Conservation (phyloP, 495 filamentous ascomycete species). For the Penicillium goetzii region DNA sequence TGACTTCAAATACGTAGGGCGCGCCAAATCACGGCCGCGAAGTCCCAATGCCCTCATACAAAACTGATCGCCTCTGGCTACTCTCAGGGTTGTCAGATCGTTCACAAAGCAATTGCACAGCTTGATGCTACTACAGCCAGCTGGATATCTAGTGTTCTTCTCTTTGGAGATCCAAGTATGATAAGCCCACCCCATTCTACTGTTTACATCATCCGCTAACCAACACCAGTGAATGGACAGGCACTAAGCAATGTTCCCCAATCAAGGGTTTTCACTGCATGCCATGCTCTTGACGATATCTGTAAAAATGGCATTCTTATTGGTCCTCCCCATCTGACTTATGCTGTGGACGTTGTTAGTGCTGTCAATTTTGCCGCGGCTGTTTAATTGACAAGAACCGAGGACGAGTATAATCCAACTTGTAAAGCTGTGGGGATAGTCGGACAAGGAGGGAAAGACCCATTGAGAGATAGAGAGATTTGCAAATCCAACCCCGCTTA, state of each 20-base stretch:
- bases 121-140: constrained; percentile 25
- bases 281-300: constrained; percentile 40
- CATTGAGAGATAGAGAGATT: too few species aligned
- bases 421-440: too few species aligned
- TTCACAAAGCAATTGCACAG: constrained; percentile 13
- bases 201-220: not conserved
- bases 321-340: constrained; percentile 33
- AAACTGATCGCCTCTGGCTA: constrained; percentile 5
- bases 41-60: not conserved
- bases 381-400: not conserved
- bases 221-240: constrained; percentile 1
- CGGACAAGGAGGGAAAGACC: too few species aligned
- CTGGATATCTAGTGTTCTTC: constrained; percentile 35
- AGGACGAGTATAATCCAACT: too few species aligned
- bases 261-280: constrained; percentile 35
- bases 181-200: not conserved
- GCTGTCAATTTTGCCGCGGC: constrained; percentile 4
- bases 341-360: constrained; percentile 12
- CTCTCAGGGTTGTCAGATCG: constrained; percentile 5
- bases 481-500: too few species aligned
- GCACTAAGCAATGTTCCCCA: not conserved
- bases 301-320: constrained; percentile 36
- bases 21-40: not conserved
- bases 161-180: constrained; percentile 41
- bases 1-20: not conserved